Percentiles rank a stretch among this genome's conserved stretches.
Evolutionary conservation across 2,329 filamentous ascomycete genomes (phyloP).

Genomic region (Amphichorda felina): DNA sequence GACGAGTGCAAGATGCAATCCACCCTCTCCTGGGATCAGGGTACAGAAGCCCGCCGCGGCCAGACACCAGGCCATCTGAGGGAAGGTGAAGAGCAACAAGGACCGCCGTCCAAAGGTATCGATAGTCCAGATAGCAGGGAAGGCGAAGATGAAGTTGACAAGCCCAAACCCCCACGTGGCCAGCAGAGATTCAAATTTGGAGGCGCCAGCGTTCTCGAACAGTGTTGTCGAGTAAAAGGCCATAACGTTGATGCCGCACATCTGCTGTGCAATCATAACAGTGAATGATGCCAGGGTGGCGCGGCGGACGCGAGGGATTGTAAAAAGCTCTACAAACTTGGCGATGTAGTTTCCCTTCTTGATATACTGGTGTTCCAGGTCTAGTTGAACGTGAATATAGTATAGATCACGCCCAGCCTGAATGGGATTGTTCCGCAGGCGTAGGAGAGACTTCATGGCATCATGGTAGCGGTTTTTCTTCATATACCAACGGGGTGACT

Average conservation of each 20-base stretch:
- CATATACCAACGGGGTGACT: slow-evolving; percentile 54
- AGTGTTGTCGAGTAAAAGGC: slow-evolving; percentile 63
- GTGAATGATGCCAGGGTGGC: slow-evolving; percentile 67
- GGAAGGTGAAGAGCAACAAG: slow-evolving; percentile 30
- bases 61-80: slow-evolving; percentile 28
- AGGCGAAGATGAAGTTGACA: slow-evolving; percentile 45
- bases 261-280: slow-evolving; percentile 71
- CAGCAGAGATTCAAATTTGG: slow-evolving; percentile 41
- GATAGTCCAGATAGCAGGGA: slow-evolving; percentile 47
- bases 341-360: slow-evolving; percentile 43
- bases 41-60: slow-evolving; percentile 35
- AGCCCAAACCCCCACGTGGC: slow-evolving; percentile 47
- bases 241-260: slow-evolving; percentile 62
- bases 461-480: slow-evolving; percentile 51
- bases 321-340: slow-evolving; percentile 55
- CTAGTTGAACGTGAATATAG: slow-evolving; percentile 52
- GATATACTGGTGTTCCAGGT: slow-evolving; percentile 42
- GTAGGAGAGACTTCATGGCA: slow-evolving; percentile 43
- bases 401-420: slow-evolving; percentile 51
- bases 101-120: slow-evolving; percentile 43
- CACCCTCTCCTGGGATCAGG: slow-evolving; percentile 27
- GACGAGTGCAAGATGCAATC: slow-evolving; percentile 29
- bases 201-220: slow-evolving; percentile 45
- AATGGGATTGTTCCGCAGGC: slow-evolving; percentile 39
- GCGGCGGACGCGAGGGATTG: slow-evolving; percentile 54